Conservation (phyloP, 2,329 filamentous ascomycete species). For the Colletotrichum nymphaeae region DNA sequence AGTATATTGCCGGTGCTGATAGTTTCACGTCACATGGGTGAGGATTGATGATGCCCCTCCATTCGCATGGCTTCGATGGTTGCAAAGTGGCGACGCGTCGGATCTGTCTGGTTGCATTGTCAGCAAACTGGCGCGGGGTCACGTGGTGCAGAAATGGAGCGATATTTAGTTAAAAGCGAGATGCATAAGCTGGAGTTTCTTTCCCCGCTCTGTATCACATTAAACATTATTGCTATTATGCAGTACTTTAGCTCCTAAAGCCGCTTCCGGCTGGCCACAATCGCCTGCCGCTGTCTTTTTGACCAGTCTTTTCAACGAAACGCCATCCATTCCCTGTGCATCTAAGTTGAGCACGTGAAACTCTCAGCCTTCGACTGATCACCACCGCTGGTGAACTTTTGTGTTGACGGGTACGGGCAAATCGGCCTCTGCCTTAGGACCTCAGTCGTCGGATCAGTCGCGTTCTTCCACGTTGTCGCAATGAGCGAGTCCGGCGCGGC, state of each 20-base stretch:
- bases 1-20: not conserved
- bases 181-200: accelerated
- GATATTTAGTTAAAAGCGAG: not conserved
- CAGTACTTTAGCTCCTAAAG: not conserved
- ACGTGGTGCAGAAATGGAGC: not conserved
- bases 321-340: not conserved
- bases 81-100: not conserved
- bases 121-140: constrained; percentile 27
- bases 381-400: constrained; percentile 7
- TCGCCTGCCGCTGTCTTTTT: not conserved
- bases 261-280: not conserved
- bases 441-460: constrained; percentile 43
- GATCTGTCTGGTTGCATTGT: not conserved
- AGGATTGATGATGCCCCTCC: not conserved
- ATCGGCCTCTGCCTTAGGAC: constrained; percentile 57
- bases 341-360: constrained; percentile 1
- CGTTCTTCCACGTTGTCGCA: constrained; percentile 47
- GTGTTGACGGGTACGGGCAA: constrained; percentile 51
- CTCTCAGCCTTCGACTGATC: constrained; percentile 13
- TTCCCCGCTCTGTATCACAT: no score
- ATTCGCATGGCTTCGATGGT: not conserved
- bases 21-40: not conserved
- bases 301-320: not conserved
- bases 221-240: constrained; percentile 19
- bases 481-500: constrained; percentile 45